These are phyloP conservation scores for Sclerotinia minor DNA, from an alignment of 2,329 filamentous ascomycete genomes.

Conservation along the genomic window DNA sequence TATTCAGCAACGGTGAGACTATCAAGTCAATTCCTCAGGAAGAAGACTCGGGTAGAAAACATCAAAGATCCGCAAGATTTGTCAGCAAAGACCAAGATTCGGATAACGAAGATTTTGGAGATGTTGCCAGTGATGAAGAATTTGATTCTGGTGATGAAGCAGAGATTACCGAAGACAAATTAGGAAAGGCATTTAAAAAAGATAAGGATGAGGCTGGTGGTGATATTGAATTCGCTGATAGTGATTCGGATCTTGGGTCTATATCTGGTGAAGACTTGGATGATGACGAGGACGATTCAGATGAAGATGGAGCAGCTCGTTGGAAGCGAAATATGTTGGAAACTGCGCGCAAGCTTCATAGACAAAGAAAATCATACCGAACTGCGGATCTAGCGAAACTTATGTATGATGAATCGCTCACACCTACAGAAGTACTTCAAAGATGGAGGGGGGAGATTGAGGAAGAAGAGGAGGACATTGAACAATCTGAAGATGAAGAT, in stretches of 20 bases:
- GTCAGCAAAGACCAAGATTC: conserved; percentile 60
- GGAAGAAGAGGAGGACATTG: conserved; percentile 59
- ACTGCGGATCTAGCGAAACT: conserved; percentile 80
- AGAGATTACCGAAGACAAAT: conserved; percentile 59
- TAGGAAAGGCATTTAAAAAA: conserved; percentile 62
- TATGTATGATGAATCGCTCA: conserved; percentile 82
- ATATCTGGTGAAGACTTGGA: conserved; percentile 61
- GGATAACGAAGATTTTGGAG: conserved; percentile 58
- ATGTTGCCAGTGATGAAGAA: conserved; percentile 42
- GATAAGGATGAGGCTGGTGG: conserved; percentile 52
- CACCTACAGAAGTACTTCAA: conserved; percentile 71
- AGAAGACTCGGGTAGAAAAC: conserved; percentile 63
- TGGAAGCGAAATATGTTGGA: conserved; percentile 90
- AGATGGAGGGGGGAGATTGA: conserved; percentile 74
- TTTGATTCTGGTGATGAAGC: conserved; percentile 52
- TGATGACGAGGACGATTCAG: conserved; percentile 49
- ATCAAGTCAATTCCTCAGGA: conserved; percentile 60
- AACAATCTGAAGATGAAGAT: conserved; percentile 57
- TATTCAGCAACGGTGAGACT: conserved; percentile 77
- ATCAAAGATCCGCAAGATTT: conserved; percentile 57
- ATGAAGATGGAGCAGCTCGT: conserved; percentile 58
- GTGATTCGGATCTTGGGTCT: conserved; percentile 93
- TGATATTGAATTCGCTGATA: conserved; percentile 89
- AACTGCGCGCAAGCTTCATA: conserved; percentile 71
- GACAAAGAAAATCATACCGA: conserved; percentile 69